Evolutionary conservation across 805 yeast species (phyloP).

Genomic region (Pichia insulana): DNA sequence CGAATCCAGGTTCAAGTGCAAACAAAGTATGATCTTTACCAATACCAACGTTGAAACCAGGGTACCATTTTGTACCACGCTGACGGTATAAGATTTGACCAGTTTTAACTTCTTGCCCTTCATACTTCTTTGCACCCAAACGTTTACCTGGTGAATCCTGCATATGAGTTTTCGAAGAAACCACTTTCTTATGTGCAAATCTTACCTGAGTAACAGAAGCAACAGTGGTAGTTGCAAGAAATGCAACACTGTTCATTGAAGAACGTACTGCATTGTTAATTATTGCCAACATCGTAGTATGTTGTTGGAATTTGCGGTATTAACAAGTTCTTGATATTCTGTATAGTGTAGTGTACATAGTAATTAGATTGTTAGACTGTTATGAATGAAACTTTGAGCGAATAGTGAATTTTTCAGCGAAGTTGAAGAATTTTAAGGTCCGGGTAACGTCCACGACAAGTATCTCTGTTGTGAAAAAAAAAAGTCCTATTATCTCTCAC

Average conservation of each 20-base stretch:
- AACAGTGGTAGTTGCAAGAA: no score
- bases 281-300: background rate
- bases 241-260: background rate
- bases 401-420: no score
- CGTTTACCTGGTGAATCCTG: slow-evolving; percentile 93
- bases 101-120: slow-evolving; percentile 64
- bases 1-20: slow-evolving; percentile 90
- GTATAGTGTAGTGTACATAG: no score
- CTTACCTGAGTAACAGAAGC: slow-evolving; percentile 43
- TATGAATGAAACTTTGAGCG: no score
- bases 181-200: slow-evolving; percentile 87
- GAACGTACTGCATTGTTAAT: background rate
- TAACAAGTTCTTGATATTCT: no score
- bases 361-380: no score
- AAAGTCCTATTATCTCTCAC: no score
- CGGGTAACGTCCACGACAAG: no score
- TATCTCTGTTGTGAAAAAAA: background rate
- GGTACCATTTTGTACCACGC: slow-evolving; percentile 89
- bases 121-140: slow-evolving; percentile 82
- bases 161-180: slow-evolving; percentile 91
- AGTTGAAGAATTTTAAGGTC: no score
- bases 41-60: slow-evolving; percentile 84
- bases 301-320: no score
- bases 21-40: slow-evolving; percentile 92
- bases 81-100: slow-evolving; percentile 91